These are phyloP conservation scores for Flaveria trinervia DNA, from an alignment of 129 eudicot species.

Conservation along the genomic window DNA sequence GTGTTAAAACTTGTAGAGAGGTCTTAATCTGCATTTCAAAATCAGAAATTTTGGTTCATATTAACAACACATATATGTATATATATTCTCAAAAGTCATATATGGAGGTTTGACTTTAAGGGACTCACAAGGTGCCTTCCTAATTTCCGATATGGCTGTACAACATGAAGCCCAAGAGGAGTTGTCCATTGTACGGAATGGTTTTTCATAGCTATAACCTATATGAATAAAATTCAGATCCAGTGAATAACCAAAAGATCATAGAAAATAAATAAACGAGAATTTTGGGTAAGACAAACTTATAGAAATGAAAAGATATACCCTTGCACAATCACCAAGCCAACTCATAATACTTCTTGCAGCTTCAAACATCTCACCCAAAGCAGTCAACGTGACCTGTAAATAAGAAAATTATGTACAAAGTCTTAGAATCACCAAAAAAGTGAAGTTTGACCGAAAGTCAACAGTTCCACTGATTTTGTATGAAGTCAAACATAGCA, in stretches of 20 bases:
- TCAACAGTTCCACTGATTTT: neutral
- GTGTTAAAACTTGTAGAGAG: slow-evolving; percentile 92
- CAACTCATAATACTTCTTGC: slow-evolving; percentile 96
- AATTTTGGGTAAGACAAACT: neutral
- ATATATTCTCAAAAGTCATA: neutral
- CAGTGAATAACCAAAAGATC: neutral
- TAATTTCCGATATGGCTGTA: slow-evolving; percentile 84
- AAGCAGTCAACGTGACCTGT: slow-evolving; percentile 89
- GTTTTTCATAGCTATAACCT: slow-evolving; percentile 84
- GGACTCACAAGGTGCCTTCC: slow-evolving; percentile 80
- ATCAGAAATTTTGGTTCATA: neutral
- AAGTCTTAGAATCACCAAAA: neutral
- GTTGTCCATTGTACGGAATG: slow-evolving; percentile 89
- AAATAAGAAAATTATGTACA: neutral
- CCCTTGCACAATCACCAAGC: slow-evolving; percentile 99
- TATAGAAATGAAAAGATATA: slow-evolving; percentile 26
- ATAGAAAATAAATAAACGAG: neutral
- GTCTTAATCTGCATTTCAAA: slow-evolving; percentile 67
- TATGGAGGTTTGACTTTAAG: slow-evolving; percentile 4
- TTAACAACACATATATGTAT: neutral
- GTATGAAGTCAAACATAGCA: neutral
- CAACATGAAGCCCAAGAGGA: slow-evolving; percentile 97
- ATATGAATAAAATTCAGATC: slow-evolving; percentile 11
- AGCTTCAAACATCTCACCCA: slow-evolving; percentile 98
- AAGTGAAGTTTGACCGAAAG: neutral